Conservation (phyloP, 2,329 filamentous ascomycete species). For the Passalora sequoiae region DNA sequence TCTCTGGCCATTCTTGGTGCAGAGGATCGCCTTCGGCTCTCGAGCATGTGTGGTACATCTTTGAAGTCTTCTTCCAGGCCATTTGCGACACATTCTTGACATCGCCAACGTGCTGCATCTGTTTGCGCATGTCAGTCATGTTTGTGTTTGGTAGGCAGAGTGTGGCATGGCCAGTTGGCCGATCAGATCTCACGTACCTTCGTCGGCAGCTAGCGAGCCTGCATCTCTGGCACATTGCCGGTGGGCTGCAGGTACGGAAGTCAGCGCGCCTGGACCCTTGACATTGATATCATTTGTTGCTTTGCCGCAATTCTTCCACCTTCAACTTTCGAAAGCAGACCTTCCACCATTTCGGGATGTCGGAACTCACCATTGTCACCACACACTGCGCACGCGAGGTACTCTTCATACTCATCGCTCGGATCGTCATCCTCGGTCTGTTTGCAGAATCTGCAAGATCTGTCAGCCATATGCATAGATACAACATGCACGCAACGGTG, state of each 20-base stretch:
- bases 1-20: conserved; percentile 62
- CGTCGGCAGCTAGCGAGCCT: conserved; percentile 56
- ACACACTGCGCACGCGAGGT: conserved; percentile 70
- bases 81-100: conserved; percentile 53
- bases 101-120: conserved; percentile 60
- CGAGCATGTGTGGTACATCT: conserved; percentile 33
- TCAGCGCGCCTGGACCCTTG: conserved; percentile 39
- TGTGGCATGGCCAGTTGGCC: conserved; percentile 9
- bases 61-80: conserved; percentile 43
- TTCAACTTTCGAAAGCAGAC: conserved; percentile 16
- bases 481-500: no score
- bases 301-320: conserved; percentile 26
- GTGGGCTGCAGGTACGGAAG: conserved; percentile 64
- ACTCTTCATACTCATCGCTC: conserved; percentile 73
- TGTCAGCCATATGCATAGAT: conserved; percentile 25
- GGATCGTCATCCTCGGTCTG: conserved; percentile 79
- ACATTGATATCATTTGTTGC: conserved; percentile 25
- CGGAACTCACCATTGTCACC: conserved; percentile 69
- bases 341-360: conserved; percentile 6
- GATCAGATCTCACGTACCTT: conserved; percentile 51
- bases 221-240: conserved; percentile 78
- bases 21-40: conserved; percentile 52
- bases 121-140: conserved; percentile 25
- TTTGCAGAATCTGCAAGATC: conserved; percentile 66
- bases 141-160: conserved; percentile 16